These are phyloP conservation scores for Ceratocystis lukuohia DNA, from an alignment of 2,329 filamentous ascomycete species.

Conservation along the genomic window DNA sequence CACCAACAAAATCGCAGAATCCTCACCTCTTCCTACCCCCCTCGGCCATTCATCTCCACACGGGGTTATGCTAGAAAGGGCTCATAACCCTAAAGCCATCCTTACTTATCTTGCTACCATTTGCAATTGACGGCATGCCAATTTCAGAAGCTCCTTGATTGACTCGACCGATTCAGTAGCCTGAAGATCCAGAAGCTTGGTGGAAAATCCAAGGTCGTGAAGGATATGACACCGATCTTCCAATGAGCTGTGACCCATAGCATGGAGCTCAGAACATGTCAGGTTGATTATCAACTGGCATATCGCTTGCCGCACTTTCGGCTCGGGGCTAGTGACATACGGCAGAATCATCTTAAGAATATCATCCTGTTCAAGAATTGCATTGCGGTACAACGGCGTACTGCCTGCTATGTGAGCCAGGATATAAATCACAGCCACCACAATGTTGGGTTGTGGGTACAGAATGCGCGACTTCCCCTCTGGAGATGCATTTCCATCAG, in stretches of 20 bases:
- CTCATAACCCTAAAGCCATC: not conserved
- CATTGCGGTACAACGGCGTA: conserved; percentile 60
- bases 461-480: conserved; percentile 36
- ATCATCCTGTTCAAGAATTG: conserved; percentile 62
- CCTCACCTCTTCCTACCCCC: not conserved
- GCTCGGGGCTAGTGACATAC: conserved; percentile 59
- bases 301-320: conserved; percentile 61
- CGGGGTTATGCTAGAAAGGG: no score
- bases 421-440: conserved; percentile 66
- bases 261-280: conserved; percentile 62
- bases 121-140: conserved; percentile 32
- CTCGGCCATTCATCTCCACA: no score
- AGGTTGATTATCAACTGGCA: conserved; percentile 80
- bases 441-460: conserved; percentile 52
- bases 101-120: not conserved
- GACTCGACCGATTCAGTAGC: conserved; percentile 63
- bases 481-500: conserved; percentile 20
- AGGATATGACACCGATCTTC: conserved; percentile 55
- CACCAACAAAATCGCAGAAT: not conserved
- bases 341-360: conserved; percentile 59
- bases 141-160: conserved; percentile 72
- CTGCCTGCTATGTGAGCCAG: conserved; percentile 82
- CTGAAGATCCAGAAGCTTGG: conserved; percentile 47
- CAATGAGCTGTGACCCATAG: conserved; percentile 42
- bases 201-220: conserved; percentile 55